Evolutionary conservation across 345 rosid genomes (phyloP).

Genomic region (Turritis glabra): DNA sequence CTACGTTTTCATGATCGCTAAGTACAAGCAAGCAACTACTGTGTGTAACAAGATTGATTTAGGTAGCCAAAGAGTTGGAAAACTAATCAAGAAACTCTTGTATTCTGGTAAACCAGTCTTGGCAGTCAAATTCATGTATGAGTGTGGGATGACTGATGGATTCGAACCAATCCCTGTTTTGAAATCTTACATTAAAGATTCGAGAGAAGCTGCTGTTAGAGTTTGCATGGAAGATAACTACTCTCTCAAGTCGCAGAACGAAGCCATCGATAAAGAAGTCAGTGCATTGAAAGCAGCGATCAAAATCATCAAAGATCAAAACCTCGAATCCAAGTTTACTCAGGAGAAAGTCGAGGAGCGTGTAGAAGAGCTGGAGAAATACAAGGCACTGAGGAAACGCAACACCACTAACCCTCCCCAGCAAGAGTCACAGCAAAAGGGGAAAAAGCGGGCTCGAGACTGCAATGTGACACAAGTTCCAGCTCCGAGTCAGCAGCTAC

Average conservation of each 20-base stretch:
- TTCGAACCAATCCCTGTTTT: slow-evolving; percentile 59
- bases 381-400: slow-evolving; percentile 56
- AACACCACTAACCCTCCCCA: slow-evolving; percentile 41
- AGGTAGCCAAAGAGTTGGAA: slow-evolving; percentile 47
- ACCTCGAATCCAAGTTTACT: slow-evolving; percentile 57
- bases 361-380: slow-evolving; percentile 67
- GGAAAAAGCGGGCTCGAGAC: slow-evolving; percentile 22
- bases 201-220: slow-evolving; percentile 39
- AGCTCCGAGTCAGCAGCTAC: slow-evolving; percentile 22
- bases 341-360: slow-evolving; percentile 46
- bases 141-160: slow-evolving; percentile 56
- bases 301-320: slow-evolving; percentile 56
- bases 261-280: slow-evolving; percentile 56
- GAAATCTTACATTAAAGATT: slow-evolving; percentile 48
- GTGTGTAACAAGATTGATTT: slow-evolving; percentile 57
- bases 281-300: slow-evolving; percentile 57
- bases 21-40: slow-evolving; percentile 43
- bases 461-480: slow-evolving; percentile 3
- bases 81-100: slow-evolving; percentile 57
- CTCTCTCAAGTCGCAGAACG: slow-evolving; percentile 54
- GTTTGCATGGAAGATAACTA: slow-evolving; percentile 44
- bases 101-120: slow-evolving; percentile 49
- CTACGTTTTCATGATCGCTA: slow-evolving; percentile 42
- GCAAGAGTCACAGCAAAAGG: slow-evolving; percentile 7
- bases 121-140: slow-evolving; percentile 63